phyloP scores from a whole-genome alignment of 305 asterid genomes.

The Fraxinus platypoda region DNA sequence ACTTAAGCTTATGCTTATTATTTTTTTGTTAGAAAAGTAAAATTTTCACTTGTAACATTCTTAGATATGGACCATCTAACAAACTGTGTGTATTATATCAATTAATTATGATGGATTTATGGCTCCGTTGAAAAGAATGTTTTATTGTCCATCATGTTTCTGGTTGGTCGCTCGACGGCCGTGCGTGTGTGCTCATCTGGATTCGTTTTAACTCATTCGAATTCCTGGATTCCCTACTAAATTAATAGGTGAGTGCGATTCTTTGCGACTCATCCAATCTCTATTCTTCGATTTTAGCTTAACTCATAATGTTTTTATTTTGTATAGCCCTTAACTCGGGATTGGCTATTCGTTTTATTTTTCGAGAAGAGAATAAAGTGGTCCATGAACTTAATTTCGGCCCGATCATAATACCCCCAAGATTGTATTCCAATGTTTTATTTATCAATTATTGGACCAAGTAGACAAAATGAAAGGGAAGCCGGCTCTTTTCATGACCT shows the following conservation, averaged over 20 bases:
- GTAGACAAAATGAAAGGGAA: neutral
- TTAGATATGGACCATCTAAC: slow-evolving; percentile 28
- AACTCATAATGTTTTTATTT: neutral
- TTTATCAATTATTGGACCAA: neutral
- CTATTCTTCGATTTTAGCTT: neutral
- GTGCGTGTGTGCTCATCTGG: too few species aligned
- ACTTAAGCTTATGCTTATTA: neutral
- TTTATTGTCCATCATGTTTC: neutral
- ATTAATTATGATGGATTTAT: too few species aligned
- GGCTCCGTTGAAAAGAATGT: too few species aligned
- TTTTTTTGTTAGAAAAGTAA: neutral
- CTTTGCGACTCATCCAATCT: neutral
- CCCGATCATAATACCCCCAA: neutral
- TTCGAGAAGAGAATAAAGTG: neutral
- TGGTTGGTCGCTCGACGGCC: too few species aligned
- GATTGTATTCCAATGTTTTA: too few species aligned
- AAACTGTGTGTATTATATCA: slow-evolving; percentile 4
- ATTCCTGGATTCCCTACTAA: too few species aligned
- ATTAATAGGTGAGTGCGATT: neutral
- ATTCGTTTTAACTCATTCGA: too few species aligned
- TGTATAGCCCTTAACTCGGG: too few species aligned
- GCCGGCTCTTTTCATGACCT: neutral
- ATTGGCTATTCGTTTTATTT: neutral
- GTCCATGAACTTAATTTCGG: too few species aligned
- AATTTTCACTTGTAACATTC: slow-evolving; percentile 6